phyloP scores from a whole-genome alignment of 2,329 filamentous ascomycete species.

The Calonectria hawksworthii region DNA sequence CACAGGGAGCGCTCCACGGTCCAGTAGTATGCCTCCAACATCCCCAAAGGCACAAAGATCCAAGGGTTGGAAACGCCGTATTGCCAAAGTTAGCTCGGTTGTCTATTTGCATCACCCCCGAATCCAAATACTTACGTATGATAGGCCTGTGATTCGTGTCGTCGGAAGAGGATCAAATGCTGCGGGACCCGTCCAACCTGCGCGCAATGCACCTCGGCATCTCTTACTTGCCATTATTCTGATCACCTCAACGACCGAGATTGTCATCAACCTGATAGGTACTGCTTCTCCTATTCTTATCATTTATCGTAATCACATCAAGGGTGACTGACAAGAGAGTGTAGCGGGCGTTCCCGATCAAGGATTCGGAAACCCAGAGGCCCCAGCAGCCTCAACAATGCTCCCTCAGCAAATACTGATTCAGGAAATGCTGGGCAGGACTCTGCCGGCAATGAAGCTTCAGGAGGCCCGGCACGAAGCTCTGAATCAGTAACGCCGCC shows the following conservation, averaged over 20 bases:
- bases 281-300: neutral
- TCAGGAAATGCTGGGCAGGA: neutral
- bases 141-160: conserved; percentile 20
- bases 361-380: conserved; percentile 4
- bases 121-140: neutral
- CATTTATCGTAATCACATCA: too few species aligned
- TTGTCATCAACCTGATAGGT: neutral
- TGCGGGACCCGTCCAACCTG: conserved; percentile 11
- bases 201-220: neutral
- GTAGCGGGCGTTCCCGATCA: neutral
- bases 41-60: neutral
- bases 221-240: conserved; percentile 11
- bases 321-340: neutral
- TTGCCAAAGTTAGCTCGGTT: conserved; percentile 3
- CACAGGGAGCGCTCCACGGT: neutral
- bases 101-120: too few species aligned
- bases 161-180: conserved; percentile 16
- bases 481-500: neutral
- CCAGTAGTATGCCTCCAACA: neutral
- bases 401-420: neutral
- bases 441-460: neutral
- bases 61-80: conserved; percentile 22
- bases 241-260: neutral
- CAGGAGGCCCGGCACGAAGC: neutral
- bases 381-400: neutral